Conservation (phyloP, 805 yeast species). For the Teunomyces cretensis region DNA sequence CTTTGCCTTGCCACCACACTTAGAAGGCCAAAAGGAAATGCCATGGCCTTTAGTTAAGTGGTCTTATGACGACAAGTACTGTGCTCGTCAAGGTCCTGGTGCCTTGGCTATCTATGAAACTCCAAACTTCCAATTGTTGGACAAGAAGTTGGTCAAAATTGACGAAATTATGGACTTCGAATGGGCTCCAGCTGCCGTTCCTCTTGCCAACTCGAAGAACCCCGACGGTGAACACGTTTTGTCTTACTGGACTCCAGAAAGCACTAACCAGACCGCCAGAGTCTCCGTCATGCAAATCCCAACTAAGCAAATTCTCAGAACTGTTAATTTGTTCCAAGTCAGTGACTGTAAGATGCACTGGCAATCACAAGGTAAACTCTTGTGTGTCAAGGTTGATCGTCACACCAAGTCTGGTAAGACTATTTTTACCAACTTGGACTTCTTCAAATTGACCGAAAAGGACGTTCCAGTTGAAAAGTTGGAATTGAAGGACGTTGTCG, state of each 20-base stretch:
- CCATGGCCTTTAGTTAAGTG: conserved; percentile 97
- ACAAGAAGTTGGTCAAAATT: conserved; percentile 79
- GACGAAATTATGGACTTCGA: conserved; percentile 88
- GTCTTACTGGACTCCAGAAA: conserved; percentile 97
- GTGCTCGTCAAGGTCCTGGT: conserved; percentile 93
- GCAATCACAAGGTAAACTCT: conserved; percentile 82
- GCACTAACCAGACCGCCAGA: conserved; percentile 88
- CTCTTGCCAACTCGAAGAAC: conserved; percentile 54
- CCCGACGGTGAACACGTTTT: conserved; percentile 64
- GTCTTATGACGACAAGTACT: conserved; percentile 89
- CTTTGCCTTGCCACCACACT: conserved; percentile 80
- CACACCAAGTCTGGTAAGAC: conserved; percentile 95
- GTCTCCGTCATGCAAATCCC: conserved; percentile 89
- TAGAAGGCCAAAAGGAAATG: conserved; percentile 66
- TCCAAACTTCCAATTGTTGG: conserved; percentile 73
- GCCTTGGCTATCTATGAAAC: conserved; percentile 90
- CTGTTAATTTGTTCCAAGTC: conserved; percentile 93
- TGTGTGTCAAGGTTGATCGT: conserved; percentile 95
- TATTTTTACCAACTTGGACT: conserved; percentile 84
- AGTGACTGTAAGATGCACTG: conserved; percentile 87
- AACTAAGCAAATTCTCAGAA: conserved; percentile 77
- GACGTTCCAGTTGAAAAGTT: conserved; percentile 93
- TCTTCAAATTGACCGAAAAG: conserved; percentile 82
- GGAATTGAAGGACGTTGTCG: conserved; percentile 86
- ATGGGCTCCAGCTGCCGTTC: conserved; percentile 89